Conservation (phyloP, 495 filamentous ascomycete genomes). For the Penicillium desertorum region DNA sequence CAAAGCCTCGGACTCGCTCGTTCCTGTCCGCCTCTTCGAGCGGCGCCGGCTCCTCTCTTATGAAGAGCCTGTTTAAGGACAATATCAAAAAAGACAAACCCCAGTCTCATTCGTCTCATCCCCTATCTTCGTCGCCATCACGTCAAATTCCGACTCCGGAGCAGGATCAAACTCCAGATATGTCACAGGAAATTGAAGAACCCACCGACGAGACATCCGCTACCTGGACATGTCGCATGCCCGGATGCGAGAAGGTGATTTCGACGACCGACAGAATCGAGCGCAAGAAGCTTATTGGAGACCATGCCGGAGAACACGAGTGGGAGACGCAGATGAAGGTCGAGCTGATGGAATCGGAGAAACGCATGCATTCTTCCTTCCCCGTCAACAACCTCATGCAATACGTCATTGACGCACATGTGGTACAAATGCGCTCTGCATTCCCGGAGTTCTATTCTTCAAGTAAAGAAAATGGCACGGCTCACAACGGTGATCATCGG, state of each 20-base stretch:
- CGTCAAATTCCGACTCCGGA: slow-evolving; percentile 15
- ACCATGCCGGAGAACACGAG: slow-evolving; percentile 68
- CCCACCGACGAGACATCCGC: slow-evolving; percentile 48
- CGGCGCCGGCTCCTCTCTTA: slow-evolving; percentile 30
- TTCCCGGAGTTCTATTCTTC: slow-evolving; percentile 27
- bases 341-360: slow-evolving; percentile 54
- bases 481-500: not conserved
- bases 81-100: slow-evolving; percentile 26
- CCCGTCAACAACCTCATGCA: slow-evolving; percentile 44
- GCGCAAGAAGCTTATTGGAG: slow-evolving; percentile 58
- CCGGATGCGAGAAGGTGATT: slow-evolving; percentile 63
- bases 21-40: slow-evolving; percentile 33
- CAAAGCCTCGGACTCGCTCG: slow-evolving; percentile 36
- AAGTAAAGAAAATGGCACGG: slow-evolving; percentile 8
- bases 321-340: slow-evolving; percentile 58
- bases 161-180: slow-evolving; percentile 35
- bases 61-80: slow-evolving; percentile 41
- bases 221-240: slow-evolving; percentile 68
- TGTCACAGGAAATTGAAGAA: slow-evolving; percentile 24
- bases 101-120: slow-evolving; percentile 26
- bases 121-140: slow-evolving; percentile 22
- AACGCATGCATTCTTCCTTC: slow-evolving; percentile 39
- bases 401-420: slow-evolving; percentile 28
- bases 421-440: slow-evolving; percentile 27
- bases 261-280: slow-evolving; percentile 56